A percentile compares a stretch with the other conserved stretches of the same genome.
phyloP scores from a whole-genome alignment of 495 filamentous ascomycete genomes.

The Aspergillus baeticus region DNA sequence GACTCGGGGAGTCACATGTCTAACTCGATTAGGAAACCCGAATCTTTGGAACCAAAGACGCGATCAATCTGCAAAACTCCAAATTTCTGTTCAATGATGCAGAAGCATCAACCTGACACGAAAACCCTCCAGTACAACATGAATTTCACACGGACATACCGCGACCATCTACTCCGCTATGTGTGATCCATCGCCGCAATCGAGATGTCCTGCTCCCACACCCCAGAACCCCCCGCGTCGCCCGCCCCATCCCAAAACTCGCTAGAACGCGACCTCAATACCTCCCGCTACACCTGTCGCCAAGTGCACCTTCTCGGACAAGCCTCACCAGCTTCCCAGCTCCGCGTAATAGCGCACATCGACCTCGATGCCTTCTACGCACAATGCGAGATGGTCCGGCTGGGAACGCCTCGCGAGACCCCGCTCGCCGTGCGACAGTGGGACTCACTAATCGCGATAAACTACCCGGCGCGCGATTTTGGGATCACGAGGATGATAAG shows the following conservation, averaged over 20 bases:
- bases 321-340: conserved; percentile 68
- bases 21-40: not conserved
- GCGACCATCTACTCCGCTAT: conserved; percentile 10
- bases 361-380: conserved; percentile 99
- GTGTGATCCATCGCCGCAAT: conserved; percentile 7
- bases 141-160: not conserved
- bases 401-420: conserved; percentile 67
- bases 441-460: conserved; percentile 89
- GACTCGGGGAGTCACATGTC: not conserved
- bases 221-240: conserved; percentile 27
- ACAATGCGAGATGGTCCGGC: conserved; percentile 89
- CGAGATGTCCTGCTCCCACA: conserved; percentile 28
- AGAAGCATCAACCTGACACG: not conserved
- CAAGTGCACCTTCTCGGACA: conserved; percentile 74
- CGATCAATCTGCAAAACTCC: not conserved
- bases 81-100: not conserved
- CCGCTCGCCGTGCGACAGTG: conserved; percentile 86
- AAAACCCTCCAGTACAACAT: not conserved
- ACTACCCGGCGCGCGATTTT: conserved; percentile 83
- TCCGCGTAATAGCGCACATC: conserved; percentile 86
- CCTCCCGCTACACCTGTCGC: conserved; percentile 78
- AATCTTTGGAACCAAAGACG: not conserved
- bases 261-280: no score
- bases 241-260: conserved; percentile 5
- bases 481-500: conserved; percentile 75